Base-by-base conservation (phyloP, 2,329 filamentous ascomycete genomes). In the Immersiporthe knoxdaviesiana region DNA sequence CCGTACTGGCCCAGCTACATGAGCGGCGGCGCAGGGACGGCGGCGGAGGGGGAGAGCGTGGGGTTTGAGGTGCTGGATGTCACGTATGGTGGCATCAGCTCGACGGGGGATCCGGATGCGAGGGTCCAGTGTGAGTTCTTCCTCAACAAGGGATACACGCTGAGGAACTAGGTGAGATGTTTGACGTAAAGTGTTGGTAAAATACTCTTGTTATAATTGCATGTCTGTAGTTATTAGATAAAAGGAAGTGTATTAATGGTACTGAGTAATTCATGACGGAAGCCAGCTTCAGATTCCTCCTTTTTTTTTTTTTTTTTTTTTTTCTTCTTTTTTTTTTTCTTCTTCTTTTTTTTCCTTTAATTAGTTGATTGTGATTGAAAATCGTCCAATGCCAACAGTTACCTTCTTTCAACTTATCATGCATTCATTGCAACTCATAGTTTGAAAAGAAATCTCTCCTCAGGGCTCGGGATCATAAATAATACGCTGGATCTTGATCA, bases 1-100 rank as follows among this genome's bases (percentile, higher is more conserved):
- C 82, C 83, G 3, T 73, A 66, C 5, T 86, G 84, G 84, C 66
- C 66, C 10, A 65, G 66, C 62, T 68, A 68, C 24, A n/a, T 64
- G 39, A 54, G 61, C 35, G 66, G 54, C 12, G 66, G 66, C 8
- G 54, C 37, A 7, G 66, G 66, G 2, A 65, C 54, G 8, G 27
- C 32, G 6, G 66, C 66, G 8, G 30, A 68, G 4, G 66, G 66
- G 12, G 66, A 68, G 30, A 32, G 52, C 10, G 61, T 68, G 6
- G 66, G 66, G 12, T 68, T 68, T 24, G 54, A 64, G 54, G 66
- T 65, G 30, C 16, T 65, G 54, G 62, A 68, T 12, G 27, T 68
- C 8, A 68, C 62, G 3, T 68, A 68, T 35, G 62, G 61, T 5
- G 62, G 54, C 47, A 68, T 68, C n/a, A 41, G 18, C 27, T 14